Percentiles rank a stretch among this genome's conserved stretches.
phyloP scores from a whole-genome alignment of 106 monocot genomes.

The Dendrobium huoshanense region DNA sequence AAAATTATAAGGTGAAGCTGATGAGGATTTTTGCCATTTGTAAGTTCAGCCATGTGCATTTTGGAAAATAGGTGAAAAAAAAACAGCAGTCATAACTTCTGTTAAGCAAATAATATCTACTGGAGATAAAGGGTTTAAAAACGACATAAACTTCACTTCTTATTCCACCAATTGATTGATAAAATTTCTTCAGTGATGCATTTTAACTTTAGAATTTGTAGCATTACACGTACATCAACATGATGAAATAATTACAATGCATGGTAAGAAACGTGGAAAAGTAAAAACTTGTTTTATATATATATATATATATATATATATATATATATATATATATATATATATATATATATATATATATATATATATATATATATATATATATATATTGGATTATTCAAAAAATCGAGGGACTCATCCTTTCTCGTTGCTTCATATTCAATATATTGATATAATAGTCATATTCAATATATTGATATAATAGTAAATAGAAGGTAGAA shows the following conservation, averaged over 20 bases:
- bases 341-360: no score
- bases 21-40: background rate
- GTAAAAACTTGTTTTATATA: background rate
- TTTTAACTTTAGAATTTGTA: background rate
- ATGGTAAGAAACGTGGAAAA: background rate
- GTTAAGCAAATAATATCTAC: background rate
- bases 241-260: background rate
- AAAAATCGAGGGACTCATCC: no score
- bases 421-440: no score
- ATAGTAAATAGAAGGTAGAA: no score
- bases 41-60: background rate
- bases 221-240: background rate
- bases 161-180: background rate
- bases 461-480: no score
- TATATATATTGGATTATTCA: no score
- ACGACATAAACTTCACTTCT: background rate
- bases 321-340: no score
- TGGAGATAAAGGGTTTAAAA: background rate
- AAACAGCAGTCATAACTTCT: background rate
- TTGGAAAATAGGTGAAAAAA: background rate
- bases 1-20: background rate
- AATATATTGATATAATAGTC: no score
- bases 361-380: no score
- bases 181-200: background rate
- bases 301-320: no score